These are phyloP conservation scores for Cytospora paraplurivora DNA, from an alignment of 2,329 filamentous ascomycete species.

Conservation along the genomic window DNA sequence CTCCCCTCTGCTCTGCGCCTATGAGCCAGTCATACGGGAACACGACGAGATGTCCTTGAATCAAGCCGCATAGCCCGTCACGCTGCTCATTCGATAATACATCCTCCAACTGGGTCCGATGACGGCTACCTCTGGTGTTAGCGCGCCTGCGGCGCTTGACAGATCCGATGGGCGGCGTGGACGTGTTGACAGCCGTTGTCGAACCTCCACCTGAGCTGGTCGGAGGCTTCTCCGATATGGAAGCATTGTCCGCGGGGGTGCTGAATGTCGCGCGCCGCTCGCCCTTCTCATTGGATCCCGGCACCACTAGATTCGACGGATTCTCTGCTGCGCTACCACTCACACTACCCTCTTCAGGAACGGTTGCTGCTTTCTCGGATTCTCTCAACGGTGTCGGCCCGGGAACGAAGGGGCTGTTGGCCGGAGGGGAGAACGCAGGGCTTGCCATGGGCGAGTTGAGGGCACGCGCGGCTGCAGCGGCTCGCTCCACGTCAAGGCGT, in stretches of 20 bases:
- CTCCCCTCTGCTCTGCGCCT: conserved; percentile 87
- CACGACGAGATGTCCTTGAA: conserved; percentile 85
- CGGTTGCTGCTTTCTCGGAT: conserved; percentile 26
- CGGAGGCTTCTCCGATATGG: conserved; percentile 40
- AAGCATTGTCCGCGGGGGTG: conserved; percentile 41
- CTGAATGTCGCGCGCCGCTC: conserved; percentile 60
- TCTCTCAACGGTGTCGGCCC: conserved; percentile 29
- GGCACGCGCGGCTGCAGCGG: conserved; percentile 35
- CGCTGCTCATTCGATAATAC: conserved; percentile 74
- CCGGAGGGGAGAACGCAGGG: conserved; percentile 15
- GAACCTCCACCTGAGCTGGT: conserved; percentile 33
- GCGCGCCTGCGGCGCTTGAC: conserved; percentile 66
- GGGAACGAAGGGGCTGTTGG: conserved; percentile 19
- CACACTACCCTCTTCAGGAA: conserved; percentile 31
- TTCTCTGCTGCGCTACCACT: conserved; percentile 28
- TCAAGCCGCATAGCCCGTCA: conserved; percentile 76
- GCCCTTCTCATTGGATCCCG: conserved; percentile 31
- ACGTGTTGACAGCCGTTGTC: conserved; percentile 18
- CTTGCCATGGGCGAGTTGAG: conserved; percentile 30
- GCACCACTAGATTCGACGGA: conserved; percentile 23
- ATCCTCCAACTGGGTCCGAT: conserved; percentile 70
- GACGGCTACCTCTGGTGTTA: conserved; percentile 67
- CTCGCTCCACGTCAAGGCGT: conserved; percentile 36
- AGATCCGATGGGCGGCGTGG: conserved; percentile 44
- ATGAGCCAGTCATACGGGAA: conserved; percentile 97